Evolutionary conservation across 2,329 filamentous ascomycete genomes (phyloP), one percentile per base, ranked within the genome.

Genomic region (Trichoderma citrinoviride): DNA sequence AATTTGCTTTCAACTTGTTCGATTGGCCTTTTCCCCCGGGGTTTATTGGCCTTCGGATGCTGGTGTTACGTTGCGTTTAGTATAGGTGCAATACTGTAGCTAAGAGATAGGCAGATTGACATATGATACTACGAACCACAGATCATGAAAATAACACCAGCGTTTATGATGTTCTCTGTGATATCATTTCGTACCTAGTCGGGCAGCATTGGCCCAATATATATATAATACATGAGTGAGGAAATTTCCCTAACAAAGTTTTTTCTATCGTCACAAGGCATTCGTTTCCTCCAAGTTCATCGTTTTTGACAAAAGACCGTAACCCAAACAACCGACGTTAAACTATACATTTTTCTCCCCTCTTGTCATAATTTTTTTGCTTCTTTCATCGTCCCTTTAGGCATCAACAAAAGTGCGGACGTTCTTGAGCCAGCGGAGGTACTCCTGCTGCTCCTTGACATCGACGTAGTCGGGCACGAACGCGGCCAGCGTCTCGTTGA

Each of bases 361-460:
- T 33, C 15, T 21, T n/a, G 23, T 33, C 14, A 47, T 46, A 6
- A n/a, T 41, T 52, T 47, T 65, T 23, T 49, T 49, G 21, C 23
- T 40, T 40, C 12, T 41, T n/a, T 15, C 50, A 12, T 25, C 37
- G 15, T 19, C 37, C 33, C 46, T 61, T 56, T 82, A 92, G 67
- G 87, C 88, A 76, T 91, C 89, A 70, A 97, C 83, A 75, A 98
- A 97, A 68, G 80, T 82, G 87, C 94, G 95, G 79, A 97, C 85
- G 75, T 90, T 91, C 78, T 88, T 85, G 77, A 99, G 82, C 95
- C 96, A 99, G 70, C 85, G 82, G 67, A 96, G 82, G 79, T 99
- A 99, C 85, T 99, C 95, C 81, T 88, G 90, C 87, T 98, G 94
- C 87, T 99, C 95, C 89, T 99, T 99, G 80, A 91, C 87, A 76